These are phyloP conservation scores for Boletellus deceptivus DNA, from an alignment of 1,284 basidiomycete species.

Conservation along the genomic window DNA sequence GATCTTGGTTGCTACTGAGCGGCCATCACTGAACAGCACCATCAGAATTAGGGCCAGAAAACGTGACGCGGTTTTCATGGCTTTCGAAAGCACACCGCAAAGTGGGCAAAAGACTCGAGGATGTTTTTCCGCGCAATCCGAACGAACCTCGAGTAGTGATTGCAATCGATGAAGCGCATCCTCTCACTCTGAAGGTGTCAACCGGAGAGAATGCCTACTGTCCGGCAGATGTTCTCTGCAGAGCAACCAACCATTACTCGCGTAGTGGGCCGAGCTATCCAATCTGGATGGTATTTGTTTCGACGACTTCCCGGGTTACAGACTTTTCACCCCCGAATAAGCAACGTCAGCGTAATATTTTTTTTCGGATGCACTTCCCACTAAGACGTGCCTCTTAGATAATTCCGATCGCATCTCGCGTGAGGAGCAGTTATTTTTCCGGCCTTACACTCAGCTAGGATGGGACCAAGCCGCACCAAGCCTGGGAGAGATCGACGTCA, in stretches of 20 bases:
- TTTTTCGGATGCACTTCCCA: neutral
- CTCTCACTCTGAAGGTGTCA: neutral
- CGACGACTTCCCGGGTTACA: slow-evolving; percentile 1
- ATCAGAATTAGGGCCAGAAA: neutral
- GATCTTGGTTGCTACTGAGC: too few relatives aligned
- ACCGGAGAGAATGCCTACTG: neutral
- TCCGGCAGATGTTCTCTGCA: slow-evolving; percentile 1
- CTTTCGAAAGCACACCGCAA: neutral
- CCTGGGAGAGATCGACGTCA: neutral
- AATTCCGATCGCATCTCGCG: neutral
- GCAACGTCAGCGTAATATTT: neutral
- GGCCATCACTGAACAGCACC: too few relatives aligned
- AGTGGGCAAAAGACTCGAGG: neutral
- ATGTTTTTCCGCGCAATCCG: neutral
- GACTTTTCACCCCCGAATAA: neutral
- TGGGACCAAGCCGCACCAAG: neutral
- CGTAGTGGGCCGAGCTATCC: neutral
- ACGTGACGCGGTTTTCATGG: neutral
- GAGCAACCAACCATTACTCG: neutral
- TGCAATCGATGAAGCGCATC: slow-evolving; percentile 2
- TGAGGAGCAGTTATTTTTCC: neutral
- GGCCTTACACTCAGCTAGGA: slow-evolving; percentile 1
- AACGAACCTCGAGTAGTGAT: neutral
- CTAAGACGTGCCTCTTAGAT: neutral
- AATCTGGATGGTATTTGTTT: slow-evolving; percentile 6